Conservation (phyloP, 164 flowering plant genomes). For the Chloranthus sessilifolius region DNA sequence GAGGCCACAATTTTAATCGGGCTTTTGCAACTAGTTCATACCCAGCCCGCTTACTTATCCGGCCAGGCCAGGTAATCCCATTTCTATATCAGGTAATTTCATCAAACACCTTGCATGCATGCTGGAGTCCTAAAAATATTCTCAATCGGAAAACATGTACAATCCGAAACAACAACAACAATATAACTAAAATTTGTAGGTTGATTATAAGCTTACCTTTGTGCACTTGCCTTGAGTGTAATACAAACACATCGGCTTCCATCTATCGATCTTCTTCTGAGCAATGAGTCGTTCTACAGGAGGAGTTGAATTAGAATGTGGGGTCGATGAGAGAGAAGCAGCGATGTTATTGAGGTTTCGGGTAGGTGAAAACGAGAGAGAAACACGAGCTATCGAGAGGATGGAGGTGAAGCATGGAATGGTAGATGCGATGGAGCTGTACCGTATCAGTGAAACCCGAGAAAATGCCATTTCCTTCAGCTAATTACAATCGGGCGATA, state of each 20-base stretch:
- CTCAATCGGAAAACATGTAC: neutral
- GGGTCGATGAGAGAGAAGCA: slow-evolving; percentile 16
- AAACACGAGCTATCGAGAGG: too few relatives aligned
- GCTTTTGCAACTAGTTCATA: too few relatives aligned
- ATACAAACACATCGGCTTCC: slow-evolving; percentile 83
- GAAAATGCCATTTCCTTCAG: slow-evolving; percentile 15
- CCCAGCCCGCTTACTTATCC: too few relatives aligned
- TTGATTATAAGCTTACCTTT: slow-evolving; percentile 30
- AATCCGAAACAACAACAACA: neutral
- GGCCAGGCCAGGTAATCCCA: too few relatives aligned
- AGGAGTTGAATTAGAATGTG: slow-evolving; percentile 5
- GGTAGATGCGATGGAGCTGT: slow-evolving; percentile 8
- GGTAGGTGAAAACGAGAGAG: slow-evolving; percentile 1
- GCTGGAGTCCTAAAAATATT: neutral
- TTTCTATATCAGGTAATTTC: too few relatives aligned
- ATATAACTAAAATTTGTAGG: neutral
- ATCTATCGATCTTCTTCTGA: slow-evolving; percentile 15
- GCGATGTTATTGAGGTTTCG: slow-evolving; percentile 6
- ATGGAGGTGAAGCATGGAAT: slow-evolving; percentile 5
- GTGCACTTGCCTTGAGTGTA: slow-evolving; percentile 78
- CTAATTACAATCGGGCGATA: too few relatives aligned
- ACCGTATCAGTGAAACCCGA: slow-evolving; percentile 11
- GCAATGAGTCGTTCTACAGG: neutral
- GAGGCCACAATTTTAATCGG: too few relatives aligned
- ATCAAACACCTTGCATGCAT: neutral